Percentiles rank a stretch among this genome's conserved stretches.
Evolutionary conservation across 2,329 filamentous ascomycete genomes (phyloP).

Genomic region (Calonectria henricotiae): DNA sequence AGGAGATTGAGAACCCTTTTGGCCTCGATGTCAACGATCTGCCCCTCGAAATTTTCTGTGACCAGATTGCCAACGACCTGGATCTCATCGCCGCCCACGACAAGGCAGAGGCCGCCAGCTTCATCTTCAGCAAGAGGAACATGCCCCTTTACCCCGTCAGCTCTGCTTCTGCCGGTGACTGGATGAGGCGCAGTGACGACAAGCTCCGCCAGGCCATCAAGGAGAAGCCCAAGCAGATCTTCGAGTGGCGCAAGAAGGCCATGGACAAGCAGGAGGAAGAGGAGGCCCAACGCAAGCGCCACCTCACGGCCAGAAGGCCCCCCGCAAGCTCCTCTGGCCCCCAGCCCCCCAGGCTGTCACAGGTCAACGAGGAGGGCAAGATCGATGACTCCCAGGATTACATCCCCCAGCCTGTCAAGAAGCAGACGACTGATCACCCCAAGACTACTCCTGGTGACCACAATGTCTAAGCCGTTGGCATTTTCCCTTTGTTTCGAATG

Average conservation of each 20-base stretch:
- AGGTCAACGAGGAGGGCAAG: constrained; percentile 19
- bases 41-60: constrained; percentile 83
- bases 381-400: constrained; percentile 26
- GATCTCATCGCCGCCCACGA: constrained; percentile 78
- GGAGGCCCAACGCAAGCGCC: constrained; percentile 26
- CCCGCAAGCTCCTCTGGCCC: background rate
- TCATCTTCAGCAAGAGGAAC: constrained; percentile 61
- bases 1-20: constrained; percentile 90
- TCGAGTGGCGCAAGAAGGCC: constrained; percentile 54
- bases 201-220: constrained; percentile 60
- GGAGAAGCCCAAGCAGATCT: constrained; percentile 60
- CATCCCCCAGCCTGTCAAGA: constrained; percentile 11
- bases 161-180: constrained; percentile 57
- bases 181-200: constrained; percentile 62
- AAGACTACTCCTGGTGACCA: constrained; percentile 43
- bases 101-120: constrained; percentile 54
- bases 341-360: constrained; percentile 3
- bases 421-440: constrained; percentile 37
- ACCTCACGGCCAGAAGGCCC: constrained; percentile 25
- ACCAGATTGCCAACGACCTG: constrained; percentile 81
- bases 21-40: constrained; percentile 88
- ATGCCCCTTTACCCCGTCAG: constrained; percentile 73
- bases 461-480: constrained; percentile 43
- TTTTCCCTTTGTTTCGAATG: constrained; percentile 18
- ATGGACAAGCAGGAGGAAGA: constrained; percentile 47